A percentile compares a stretch with the other conserved stretches of the same genome.
Conservation (phyloP, 2,329 filamentous ascomycete species). For the Biscogniauxia mediterranea region DNA sequence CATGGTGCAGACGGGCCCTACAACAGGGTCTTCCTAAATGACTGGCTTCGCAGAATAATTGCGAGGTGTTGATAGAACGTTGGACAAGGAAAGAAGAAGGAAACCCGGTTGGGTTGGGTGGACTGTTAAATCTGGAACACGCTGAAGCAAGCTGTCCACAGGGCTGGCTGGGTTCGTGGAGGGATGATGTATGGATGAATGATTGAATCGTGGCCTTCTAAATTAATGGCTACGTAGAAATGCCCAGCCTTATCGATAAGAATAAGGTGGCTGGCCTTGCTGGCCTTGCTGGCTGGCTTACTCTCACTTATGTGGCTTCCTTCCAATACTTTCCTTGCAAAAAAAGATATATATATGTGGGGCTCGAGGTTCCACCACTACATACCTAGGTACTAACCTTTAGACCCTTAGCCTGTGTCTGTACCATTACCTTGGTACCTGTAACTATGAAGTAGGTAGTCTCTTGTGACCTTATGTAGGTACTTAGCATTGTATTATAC, state of each 20-base stretch:
- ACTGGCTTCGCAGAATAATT: conserved; percentile 2
- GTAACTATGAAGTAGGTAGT: too few species aligned
- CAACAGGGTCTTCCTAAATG: conserved; percentile 26
- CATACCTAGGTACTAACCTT: too few species aligned
- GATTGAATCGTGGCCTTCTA: too few species aligned
- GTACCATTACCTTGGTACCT: too few species aligned
- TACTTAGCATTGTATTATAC: too few species aligned
- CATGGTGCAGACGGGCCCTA: conserved; percentile 55
- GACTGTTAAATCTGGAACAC: conserved; percentile 21
- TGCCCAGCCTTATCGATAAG: conserved; percentile 25
- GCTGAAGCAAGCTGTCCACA: conserved; percentile 14
- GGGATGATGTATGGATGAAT: conserved; percentile 20
- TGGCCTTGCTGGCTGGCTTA: neutral
- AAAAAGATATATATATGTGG: too few species aligned
- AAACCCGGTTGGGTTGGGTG: conserved; percentile 10
- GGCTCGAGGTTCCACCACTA: too few species aligned
- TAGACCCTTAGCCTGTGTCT: too few species aligned
- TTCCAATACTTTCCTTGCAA: neutral
- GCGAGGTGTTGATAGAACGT: conserved; percentile 5
- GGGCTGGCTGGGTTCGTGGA: conserved; percentile 3
- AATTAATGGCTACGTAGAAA: conserved; percentile 17
- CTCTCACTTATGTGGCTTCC: neutral
- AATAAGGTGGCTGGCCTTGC: conserved; percentile 2
- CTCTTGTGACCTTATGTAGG: too few species aligned
- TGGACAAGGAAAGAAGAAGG: conserved; percentile 5